Percentiles rank a stretch among this genome's conserved stretches.
Evolutionary conservation across 345 rosid species (phyloP).

Genomic region (Salix arbutifolia): DNA sequence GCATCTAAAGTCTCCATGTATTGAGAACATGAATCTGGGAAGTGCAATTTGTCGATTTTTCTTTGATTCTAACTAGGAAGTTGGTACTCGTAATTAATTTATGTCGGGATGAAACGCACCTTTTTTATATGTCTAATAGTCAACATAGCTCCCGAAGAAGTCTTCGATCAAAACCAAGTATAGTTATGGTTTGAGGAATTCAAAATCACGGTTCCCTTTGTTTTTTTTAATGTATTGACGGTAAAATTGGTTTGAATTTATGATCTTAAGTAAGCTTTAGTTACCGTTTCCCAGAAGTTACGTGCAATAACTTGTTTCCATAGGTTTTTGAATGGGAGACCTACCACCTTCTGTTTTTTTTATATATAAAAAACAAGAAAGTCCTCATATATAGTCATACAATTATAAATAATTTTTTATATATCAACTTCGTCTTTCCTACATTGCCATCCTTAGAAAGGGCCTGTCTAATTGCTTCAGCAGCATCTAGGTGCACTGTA

Average conservation of each 20-base stretch:
- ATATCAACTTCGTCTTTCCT: background rate
- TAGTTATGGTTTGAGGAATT: background rate
- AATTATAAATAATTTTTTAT: too few relatives aligned
- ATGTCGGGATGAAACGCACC: background rate
- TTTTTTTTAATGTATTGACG: background rate
- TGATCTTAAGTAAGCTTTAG: background rate
- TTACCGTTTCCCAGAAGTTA: background rate
- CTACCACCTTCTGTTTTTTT: too few relatives aligned
- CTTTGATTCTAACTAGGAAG: background rate
- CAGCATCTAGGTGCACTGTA: too few relatives aligned
- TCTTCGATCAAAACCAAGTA: background rate
- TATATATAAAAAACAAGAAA: too few relatives aligned
- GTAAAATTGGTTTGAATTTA: background rate
- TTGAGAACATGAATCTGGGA: constrained; percentile 15
- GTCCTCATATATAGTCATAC: too few relatives aligned
- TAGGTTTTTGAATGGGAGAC: too few relatives aligned
- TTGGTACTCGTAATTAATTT: background rate
- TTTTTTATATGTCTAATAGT: background rate
- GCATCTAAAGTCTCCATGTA: background rate
- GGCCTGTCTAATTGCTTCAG: too few relatives aligned
- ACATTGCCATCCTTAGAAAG: background rate
- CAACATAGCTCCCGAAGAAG: background rate
- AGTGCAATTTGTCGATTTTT: constrained; percentile 4
- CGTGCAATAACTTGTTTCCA: background rate
- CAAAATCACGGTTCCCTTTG: background rate